Percentiles rank a stretch among this genome's conserved stretches.
phyloP scores from a whole-genome alignment of 2,329 filamentous ascomycete genomes.

The Aspergillus sp. region DNA sequence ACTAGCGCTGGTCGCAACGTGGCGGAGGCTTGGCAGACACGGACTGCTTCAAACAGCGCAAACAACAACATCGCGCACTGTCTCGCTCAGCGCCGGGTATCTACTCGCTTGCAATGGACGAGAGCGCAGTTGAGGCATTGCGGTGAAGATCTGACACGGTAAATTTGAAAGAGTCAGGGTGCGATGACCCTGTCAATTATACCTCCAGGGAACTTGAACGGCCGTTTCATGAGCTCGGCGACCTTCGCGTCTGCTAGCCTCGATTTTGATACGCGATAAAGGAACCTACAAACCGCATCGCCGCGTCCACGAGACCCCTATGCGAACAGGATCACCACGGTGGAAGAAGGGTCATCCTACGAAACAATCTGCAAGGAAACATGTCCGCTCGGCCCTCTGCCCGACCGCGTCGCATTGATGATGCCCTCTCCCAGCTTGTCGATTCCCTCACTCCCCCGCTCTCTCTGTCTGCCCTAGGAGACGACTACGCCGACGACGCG shows the following conservation, averaged over 20 bases:
- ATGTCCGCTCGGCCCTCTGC: constrained; percentile 33
- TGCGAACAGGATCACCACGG: neutral
- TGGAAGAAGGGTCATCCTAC: neutral
- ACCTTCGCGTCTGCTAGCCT: neutral
- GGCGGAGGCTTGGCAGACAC: constrained; percentile 15
- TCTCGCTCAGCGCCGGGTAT: neutral
- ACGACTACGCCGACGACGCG: constrained; percentile 31
- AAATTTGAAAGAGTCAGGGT: neutral
- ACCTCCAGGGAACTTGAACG: neutral
- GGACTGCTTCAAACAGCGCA: constrained; percentile 17
- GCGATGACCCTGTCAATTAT: neutral
- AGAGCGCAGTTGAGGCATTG: neutral
- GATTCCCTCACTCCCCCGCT: constrained; percentile 41
- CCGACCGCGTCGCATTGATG: constrained; percentile 43
- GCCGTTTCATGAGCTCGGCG: neutral
- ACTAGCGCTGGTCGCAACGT: neutral
- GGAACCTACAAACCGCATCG: neutral
- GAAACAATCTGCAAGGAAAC: constrained; percentile 11
- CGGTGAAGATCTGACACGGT: neutral
- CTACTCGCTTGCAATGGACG: neutral
- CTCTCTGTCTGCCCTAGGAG: constrained; percentile 27
- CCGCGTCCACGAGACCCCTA: neutral
- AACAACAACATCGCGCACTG: constrained; percentile 20
- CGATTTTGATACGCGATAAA: neutral
- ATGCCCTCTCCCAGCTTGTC: constrained; percentile 44